Evolutionary conservation across 2,329 filamentous ascomycete genomes (phyloP).

Genomic region (Hymenoscyphus scutula): DNA sequence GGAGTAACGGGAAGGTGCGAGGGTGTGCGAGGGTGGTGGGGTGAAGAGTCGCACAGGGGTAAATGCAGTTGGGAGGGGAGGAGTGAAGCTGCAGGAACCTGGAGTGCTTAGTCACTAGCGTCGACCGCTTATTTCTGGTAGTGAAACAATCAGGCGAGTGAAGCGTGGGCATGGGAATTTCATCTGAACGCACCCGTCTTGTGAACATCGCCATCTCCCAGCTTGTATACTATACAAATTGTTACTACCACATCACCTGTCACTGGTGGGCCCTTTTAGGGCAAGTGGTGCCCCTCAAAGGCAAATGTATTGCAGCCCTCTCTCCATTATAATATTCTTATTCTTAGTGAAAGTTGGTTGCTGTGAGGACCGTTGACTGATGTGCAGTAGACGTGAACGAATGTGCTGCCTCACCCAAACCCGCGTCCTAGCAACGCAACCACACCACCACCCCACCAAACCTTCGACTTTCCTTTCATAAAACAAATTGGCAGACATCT

Average conservation of each 20-base stretch:
- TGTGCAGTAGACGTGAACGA: conserved; percentile 24
- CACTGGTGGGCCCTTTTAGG: conserved; percentile 31
- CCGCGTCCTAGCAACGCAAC: conserved; percentile 12
- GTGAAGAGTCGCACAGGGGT: background rate
- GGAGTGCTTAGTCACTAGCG: background rate
- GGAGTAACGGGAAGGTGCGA: background rate
- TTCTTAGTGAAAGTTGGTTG: conserved; percentile 20
- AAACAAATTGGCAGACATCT: background rate
- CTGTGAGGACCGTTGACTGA: conserved; percentile 30
- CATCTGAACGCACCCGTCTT: background rate
- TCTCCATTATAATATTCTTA: conserved; percentile 1
- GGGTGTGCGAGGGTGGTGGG: background rate
- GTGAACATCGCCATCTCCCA: background rate
- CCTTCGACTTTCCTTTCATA: conserved; percentile 28
- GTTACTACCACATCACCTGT: background rate
- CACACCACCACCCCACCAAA: conserved; percentile 17
- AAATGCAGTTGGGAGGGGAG: too few species aligned
- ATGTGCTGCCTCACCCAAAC: conserved; percentile 16
- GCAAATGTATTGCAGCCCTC: conserved; percentile 23
- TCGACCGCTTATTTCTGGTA: background rate
- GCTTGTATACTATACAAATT: background rate
- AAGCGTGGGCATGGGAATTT: conserved; percentile 1
- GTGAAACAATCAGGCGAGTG: background rate
- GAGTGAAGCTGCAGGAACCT: background rate
- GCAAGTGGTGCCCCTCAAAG: conserved; percentile 27